phyloP scores from a whole-genome alignment of 2,329 filamentous ascomycete genomes.

The Aspergillus pseudoviridinutans region DNA sequence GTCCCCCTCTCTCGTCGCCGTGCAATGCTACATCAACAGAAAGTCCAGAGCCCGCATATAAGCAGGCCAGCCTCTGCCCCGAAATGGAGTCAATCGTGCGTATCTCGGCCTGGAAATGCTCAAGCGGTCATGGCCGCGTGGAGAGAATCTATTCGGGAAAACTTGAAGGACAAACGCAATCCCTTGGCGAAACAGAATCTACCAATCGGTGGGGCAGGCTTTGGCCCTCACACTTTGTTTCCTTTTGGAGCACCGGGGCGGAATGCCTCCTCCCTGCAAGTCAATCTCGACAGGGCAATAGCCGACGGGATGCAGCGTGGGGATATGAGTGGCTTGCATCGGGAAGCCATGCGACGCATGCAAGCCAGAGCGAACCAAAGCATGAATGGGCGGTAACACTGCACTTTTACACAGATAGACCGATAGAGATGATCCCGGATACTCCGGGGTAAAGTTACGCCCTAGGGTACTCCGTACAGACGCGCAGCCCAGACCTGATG shows the following conservation, averaged over 20 bases:
- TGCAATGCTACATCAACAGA: constrained; percentile 56
- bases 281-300: constrained; percentile 58
- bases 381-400: constrained; percentile 10
- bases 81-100: constrained; percentile 8
- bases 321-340: constrained; percentile 70
- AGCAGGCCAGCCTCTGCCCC: constrained; percentile 30
- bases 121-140: constrained; percentile 63
- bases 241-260: constrained; percentile 58
- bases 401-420: neutral
- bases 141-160: constrained; percentile 61
- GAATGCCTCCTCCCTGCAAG: constrained; percentile 49
- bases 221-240: constrained; percentile 47
- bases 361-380: constrained; percentile 56
- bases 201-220: constrained; percentile 13
- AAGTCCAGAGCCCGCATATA: constrained; percentile 47
- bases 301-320: constrained; percentile 73
- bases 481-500: neutral
- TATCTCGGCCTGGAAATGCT: constrained; percentile 16
- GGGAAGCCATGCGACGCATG: constrained; percentile 75
- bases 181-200: constrained; percentile 22
- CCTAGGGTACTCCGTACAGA: neutral
- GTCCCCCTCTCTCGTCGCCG: constrained; percentile 68
- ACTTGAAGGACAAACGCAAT: constrained; percentile 46
- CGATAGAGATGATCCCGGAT: neutral
- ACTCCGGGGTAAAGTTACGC: neutral